Evolutionary conservation across 257 asterid genomes (phyloP), one percentile per base, ranked within the genome.

Genomic region (Salvia rosmarinus): DNA sequence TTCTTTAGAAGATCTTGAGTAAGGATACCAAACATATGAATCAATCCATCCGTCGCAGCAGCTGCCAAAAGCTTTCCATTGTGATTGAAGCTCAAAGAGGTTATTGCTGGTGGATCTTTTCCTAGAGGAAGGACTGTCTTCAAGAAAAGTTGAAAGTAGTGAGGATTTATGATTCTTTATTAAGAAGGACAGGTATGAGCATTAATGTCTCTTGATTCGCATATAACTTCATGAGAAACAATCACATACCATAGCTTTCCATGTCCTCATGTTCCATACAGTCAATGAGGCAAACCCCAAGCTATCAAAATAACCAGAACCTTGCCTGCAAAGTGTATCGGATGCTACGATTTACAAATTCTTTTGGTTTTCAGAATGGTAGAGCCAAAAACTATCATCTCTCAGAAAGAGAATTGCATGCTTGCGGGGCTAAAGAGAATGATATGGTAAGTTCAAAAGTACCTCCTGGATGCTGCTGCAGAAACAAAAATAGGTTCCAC

Each of bases 61-160:
- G 99, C 99, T 62, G 99, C 99, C 83, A 94, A 85, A 79, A 94
- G 93, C 89, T 94, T 91, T 74, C 99, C 99, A 37, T 94, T 94
- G 82, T 94, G 99, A 76, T 89, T 94, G 84, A 94, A 94, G 80
- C 91, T 85, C 82, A 91, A 71, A n/a, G 96, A 89, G 58, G 97
- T 89, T 70, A 90, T 82, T 74, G 97, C 97, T 7, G 97, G 99
- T 69, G 97, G 99, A 86, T 94, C 99, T 76, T 91, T 79, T 72
- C 99, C 99, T 78, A 94, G 97, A 76, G 97, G 99, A 84, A 94
- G 99, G 80, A 85, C 97, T 86, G 97, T 74, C 99, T 94, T 87
- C 90, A 90, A 71, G 61, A 56, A 80, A 84, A 80, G 83, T 79
- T 76, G 67, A 77, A 78, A 77, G 67, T 81, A 79, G 85, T 79